Percentiles rank a stretch among this genome's conserved stretches.
These are phyloP conservation scores for Graphilbum ipis-grandicollis DNA, from an alignment of 2,329 filamentous ascomycete genomes.

Conservation along the genomic window DNA sequence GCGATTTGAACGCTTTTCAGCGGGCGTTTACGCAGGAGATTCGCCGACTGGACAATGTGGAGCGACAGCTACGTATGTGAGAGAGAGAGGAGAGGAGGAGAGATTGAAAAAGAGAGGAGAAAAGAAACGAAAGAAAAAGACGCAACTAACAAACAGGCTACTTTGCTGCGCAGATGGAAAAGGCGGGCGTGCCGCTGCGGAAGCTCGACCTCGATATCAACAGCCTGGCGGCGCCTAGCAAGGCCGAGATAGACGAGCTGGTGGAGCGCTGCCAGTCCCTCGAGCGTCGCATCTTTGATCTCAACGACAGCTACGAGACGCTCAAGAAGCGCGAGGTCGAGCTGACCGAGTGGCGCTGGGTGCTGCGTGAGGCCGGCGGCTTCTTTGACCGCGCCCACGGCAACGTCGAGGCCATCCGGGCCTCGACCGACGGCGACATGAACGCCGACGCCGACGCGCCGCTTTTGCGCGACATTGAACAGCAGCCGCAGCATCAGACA, in stretches of 20 bases:
- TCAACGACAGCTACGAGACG: constrained; percentile 98
- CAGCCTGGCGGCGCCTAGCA: constrained; percentile 70
- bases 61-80: constrained; percentile 79
- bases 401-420: constrained; percentile 89
- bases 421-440: constrained; percentile 46
- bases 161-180: constrained; percentile 92
- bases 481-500: constrained; percentile 42
- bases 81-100: background rate
- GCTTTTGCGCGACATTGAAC: constrained; percentile 80
- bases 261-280: constrained; percentile 82
- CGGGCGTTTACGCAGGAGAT: constrained; percentile 97
- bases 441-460: constrained; percentile 66
- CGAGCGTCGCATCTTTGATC: constrained; percentile 74
- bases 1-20: constrained; percentile 86
- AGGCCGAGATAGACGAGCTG: constrained; percentile 91
- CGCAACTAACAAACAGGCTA: constrained; percentile 51
- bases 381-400: constrained; percentile 96
- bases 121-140: background rate
- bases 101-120: background rate
- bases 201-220: constrained; percentile 85
- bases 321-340: constrained; percentile 96
- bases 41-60: constrained; percentile 90
- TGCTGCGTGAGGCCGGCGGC: constrained; percentile 83
- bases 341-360: constrained; percentile 96
- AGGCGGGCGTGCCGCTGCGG: constrained; percentile 67